Percentiles rank a stretch among this genome's conserved stretches.
phyloP scores from a whole-genome alignment of 2,329 filamentous ascomycete species.

The Colletotrichum zoysiae region DNA sequence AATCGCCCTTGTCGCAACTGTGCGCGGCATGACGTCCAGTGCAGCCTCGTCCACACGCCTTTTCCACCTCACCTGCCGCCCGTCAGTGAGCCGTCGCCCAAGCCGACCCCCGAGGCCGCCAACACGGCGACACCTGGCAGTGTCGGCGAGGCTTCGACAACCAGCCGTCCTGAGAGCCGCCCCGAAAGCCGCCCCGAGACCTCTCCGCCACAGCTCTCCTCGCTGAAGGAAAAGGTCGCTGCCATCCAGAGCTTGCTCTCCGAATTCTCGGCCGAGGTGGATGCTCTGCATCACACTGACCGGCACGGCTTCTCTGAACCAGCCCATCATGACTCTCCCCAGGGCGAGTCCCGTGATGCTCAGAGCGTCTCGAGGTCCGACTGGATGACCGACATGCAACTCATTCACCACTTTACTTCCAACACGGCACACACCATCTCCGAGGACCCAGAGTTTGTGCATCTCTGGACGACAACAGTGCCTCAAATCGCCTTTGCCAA shows the following conservation, averaged over 20 bases:
- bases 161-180: constrained; percentile 10
- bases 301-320: neutral
- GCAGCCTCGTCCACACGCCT: constrained; percentile 31
- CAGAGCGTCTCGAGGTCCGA: constrained; percentile 15
- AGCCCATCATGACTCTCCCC: neutral
- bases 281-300: constrained; percentile 13
- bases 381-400: constrained; percentile 35
- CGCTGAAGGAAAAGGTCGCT: constrained; percentile 30
- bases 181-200: constrained; percentile 18
- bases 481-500: constrained; percentile 33
- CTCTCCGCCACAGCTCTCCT: constrained; percentile 24
- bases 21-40: constrained; percentile 36
- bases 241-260: constrained; percentile 32
- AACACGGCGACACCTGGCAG: constrained; percentile 31
- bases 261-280: constrained; percentile 33
- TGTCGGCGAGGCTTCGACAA: constrained; percentile 22
- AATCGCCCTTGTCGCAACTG: constrained; percentile 37
- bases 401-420: constrained; percentile 34
- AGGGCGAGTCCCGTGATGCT: constrained; percentile 6
- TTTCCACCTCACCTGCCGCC: constrained; percentile 24
- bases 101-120: constrained; percentile 16
- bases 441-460: constrained; percentile 32
- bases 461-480: constrained; percentile 36
- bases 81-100: constrained; percentile 34
- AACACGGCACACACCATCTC: constrained; percentile 31